Base-by-base conservation (phyloP, 257 asterid species). In the Linderniella brevidens region DNA sequence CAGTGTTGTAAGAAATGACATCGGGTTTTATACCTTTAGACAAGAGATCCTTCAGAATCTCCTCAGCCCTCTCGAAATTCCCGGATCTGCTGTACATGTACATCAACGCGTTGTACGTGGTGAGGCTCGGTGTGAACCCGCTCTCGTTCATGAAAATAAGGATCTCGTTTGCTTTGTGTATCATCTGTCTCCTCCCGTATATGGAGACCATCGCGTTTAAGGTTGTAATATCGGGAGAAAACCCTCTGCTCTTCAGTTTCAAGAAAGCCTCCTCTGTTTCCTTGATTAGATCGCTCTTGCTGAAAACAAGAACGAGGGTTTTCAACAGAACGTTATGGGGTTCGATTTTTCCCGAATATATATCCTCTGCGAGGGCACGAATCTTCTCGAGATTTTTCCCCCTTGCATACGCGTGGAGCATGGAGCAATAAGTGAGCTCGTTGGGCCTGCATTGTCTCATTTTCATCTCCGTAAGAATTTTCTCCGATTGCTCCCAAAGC, bases 401-500 rank as follows among this genome's bases (percentile, higher is more conserved):
- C 7, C 83, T 88, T 18, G 84, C 86, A 56, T 78, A 88, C 9
- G 98, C 90, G 61, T 88, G 98, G 53, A 88, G 95, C 77, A 88
- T 65, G 41, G 90, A 84, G 50, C 98, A 68, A 29, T 78, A 84
- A 10, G 93, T 78, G 53, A 65, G 62, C 57, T 78, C 87, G 48
- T 88, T 88, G 3, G 98, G 98, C 35, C 81, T 88, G 59, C 95
- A 88, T 20, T 54, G 65, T 14, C 72, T 38, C 1, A 65, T 68
- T 52, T 65, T 70, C 98, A 88, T 88, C 58, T 88, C 95, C 10
- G 84, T 71, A 50, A 84, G 72, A 13, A 88, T 66, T 58, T 78
- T 80, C 66, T 88, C 94, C 0, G 98, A 84, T 62, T 88, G 94
- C 49, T 85, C 79, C 95, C 94, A 88, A 32, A 72, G 65, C 16